A percentile compares a stretch with the other conserved stretches of the same genome.
phyloP scores from a whole-genome alignment of 805 yeast genomes.

The Ogataea paraovalis region DNA sequence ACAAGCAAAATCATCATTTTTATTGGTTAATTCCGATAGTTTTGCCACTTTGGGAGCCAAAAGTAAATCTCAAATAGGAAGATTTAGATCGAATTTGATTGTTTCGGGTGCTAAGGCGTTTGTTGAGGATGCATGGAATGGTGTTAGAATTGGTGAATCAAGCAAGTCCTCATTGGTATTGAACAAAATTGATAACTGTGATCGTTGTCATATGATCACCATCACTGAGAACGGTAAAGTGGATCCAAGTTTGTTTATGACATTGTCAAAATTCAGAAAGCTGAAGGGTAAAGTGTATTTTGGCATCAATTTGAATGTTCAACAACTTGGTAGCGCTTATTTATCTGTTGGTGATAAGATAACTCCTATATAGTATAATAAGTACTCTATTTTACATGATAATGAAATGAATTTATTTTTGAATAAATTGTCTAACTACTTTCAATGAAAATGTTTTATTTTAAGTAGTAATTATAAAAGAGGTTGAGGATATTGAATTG shows the following conservation, averaged over 20 bases:
- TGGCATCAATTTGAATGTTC: slow-evolving; percentile 31
- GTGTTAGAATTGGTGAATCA: slow-evolving; percentile 13
- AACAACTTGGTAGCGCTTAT: slow-evolving; percentile 8
- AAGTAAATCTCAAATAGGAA: slow-evolving; percentile 9
- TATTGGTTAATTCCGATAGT: slow-evolving; percentile 33
- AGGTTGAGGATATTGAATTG: too few species aligned
- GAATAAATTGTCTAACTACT: too few species aligned
- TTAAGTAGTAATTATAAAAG: too few species aligned
- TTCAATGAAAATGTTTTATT: too few species aligned
- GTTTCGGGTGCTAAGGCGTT: slow-evolving; percentile 28
- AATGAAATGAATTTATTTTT: too few species aligned
- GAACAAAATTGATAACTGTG: slow-evolving; percentile 30
- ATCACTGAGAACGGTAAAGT: slow-evolving; percentile 35
- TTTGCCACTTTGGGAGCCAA: slow-evolving; percentile 16
- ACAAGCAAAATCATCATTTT: slow-evolving; percentile 38
- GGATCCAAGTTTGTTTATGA: slow-evolving; percentile 31
- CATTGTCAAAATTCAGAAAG: slow-evolving; percentile 32
- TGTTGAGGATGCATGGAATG: slow-evolving; percentile 37
- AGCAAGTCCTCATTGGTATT: slow-evolving; percentile 6
- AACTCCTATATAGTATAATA: background rate
- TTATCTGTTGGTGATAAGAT: slow-evolving; percentile 16
- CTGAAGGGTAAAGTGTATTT: slow-evolving; percentile 36
- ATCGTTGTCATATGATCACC: slow-evolving; percentile 44
- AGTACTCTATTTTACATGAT: background rate
- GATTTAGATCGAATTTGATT: slow-evolving; percentile 38